Evolutionary conservation across 31 red algal species (phyloP).

Genomic region (Bonnemaisonia californica): DNA sequence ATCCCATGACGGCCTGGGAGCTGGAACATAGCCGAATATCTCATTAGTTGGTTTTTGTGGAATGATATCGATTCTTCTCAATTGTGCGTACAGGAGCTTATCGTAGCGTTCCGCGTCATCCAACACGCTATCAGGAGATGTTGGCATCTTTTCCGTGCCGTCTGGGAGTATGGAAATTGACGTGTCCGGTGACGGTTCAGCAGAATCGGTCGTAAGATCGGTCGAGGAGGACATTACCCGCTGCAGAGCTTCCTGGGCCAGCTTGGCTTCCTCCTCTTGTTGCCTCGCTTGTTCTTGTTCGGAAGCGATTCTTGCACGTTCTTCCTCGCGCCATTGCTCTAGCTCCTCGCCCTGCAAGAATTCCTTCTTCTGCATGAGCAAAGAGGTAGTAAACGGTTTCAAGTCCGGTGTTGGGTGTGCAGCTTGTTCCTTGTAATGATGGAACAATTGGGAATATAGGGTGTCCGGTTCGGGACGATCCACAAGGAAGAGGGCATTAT

Average conservation of each 20-base stretch:
- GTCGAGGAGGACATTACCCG: background rate
- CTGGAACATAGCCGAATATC: slow-evolving; percentile 32
- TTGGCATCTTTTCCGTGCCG: background rate
- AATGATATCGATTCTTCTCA: slow-evolving; percentile 6
- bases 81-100: background rate
- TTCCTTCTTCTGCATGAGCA: slow-evolving; percentile 38
- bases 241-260: slow-evolving; percentile 8
- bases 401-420: background rate
- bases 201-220: background rate
- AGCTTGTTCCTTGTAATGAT: slow-evolving; percentile 1
- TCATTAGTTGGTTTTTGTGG: background rate
- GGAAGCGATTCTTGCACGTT: slow-evolving; percentile 16
- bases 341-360: slow-evolving; percentile 74
- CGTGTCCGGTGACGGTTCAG: background rate
- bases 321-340: slow-evolving; percentile 57
- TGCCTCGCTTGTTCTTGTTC: slow-evolving; percentile 33
- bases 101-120: background rate
- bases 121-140: background rate
- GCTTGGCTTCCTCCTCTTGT: slow-evolving; percentile 39
- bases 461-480: slow-evolving; percentile 76
- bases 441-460: slow-evolving; percentile 49
- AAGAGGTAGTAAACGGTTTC: slow-evolving; percentile 5
- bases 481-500: slow-evolving; percentile 67
- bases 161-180: too few species aligned
- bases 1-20: slow-evolving; percentile 61